phyloP scores from a whole-genome alignment of 768 basidiomycete genomes.

The Nidularia pulvinata region DNA sequence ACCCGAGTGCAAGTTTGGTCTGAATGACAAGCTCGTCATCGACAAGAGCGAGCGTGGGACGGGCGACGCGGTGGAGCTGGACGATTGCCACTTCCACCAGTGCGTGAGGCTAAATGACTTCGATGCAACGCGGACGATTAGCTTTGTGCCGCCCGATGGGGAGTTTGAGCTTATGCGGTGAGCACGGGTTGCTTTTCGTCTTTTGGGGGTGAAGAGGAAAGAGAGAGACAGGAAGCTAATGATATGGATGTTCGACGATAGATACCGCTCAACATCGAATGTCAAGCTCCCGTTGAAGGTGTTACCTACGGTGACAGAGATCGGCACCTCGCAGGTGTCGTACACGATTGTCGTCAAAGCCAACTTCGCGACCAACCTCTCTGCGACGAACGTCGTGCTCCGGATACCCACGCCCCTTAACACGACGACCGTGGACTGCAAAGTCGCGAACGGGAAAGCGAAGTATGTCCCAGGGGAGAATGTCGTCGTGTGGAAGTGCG shows the following conservation, averaged over 20 bases:
- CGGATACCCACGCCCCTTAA: slow-evolving; percentile 97
- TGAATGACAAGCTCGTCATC: slow-evolving; percentile 98
- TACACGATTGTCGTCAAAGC: slow-evolving; percentile 89
- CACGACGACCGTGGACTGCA: slow-evolving; percentile 90
- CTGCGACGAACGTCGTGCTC: slow-evolving; percentile 89
- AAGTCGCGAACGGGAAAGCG: slow-evolving; percentile 91
- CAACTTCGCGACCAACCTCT: slow-evolving; percentile 90
- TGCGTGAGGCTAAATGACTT: slow-evolving; percentile 96
- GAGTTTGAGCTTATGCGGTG: slow-evolving; percentile 99
- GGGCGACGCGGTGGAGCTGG: slow-evolving; percentile 88
- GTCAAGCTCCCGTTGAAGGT: slow-evolving; percentile 92
- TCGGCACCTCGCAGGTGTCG: slow-evolving; percentile 89
- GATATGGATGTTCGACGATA: slow-evolving; percentile 21
- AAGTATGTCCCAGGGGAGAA: slow-evolving; percentile 98
- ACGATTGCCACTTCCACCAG: slow-evolving; percentile 99
- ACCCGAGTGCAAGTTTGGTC: slow-evolving; percentile 98
- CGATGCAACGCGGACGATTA: slow-evolving; percentile 91
- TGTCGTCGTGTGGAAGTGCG: slow-evolving; percentile 97
- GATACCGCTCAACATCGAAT: slow-evolving; percentile 95
- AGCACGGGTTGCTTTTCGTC: slow-evolving; percentile 17
- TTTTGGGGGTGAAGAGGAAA: not conserved
- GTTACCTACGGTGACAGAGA: slow-evolving; percentile 90
- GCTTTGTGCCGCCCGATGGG: slow-evolving; percentile 97
- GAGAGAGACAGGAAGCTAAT: too few relatives aligned
- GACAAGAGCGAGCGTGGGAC: slow-evolving; percentile 76